Base-by-base conservation (phyloP, 1,284 basidiomycete species). In the Paramarasmius palmivorus region DNA sequence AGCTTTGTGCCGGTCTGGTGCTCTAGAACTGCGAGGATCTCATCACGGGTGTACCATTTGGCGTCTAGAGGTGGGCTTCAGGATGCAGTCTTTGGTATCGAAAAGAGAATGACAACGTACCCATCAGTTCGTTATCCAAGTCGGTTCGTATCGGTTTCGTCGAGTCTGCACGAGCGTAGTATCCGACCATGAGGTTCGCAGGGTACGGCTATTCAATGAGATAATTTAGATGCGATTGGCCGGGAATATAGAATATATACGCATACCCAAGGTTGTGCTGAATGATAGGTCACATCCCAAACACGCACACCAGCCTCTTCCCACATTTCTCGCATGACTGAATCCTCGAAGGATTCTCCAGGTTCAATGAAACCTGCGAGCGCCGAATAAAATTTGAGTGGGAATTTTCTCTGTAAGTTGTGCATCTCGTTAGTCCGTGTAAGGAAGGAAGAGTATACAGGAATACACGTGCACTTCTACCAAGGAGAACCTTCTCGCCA, bases 121-220 rank as follows among this genome's bases (percentile, higher is more conserved):
- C 91, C 66, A 91, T 88, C n/a, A 99, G 82, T 74, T 99, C 96
- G 63, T 97, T 96, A 67, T 98, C 96, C 14, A 99, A 80, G 70
- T 98, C 95, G 10, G 83, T 77, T 10, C 93, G 83, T 60, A 98
- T 88, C 2, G 82, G 80, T 60, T 91, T 77, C 9, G 80, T 76
- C 2, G 87, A 77, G 67, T 92, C 90, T 3, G 85, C 88, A 42
- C 82, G 78, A 4, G 91, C 91, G 64, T 87, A 95, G 66, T 92
- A 95, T 2, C 94, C 95, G 19, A 93, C 81, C 94, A 97, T 96
- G 29, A 96, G 74, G 69, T 88, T 95, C 26, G 93, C 85, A 12
- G 93, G 93, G 71, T 84, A 94, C 6, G 93, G 92, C 92, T 90
- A 59, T 23, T 19, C 22, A 19, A 5, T 15, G 19, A 32, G 10